A percentile compares a stretch with the other conserved stretches of the same genome.
Evolutionary conservation across 2,329 filamentous ascomycete genomes (phyloP).

Genomic region (Fusarium sp.): DNA sequence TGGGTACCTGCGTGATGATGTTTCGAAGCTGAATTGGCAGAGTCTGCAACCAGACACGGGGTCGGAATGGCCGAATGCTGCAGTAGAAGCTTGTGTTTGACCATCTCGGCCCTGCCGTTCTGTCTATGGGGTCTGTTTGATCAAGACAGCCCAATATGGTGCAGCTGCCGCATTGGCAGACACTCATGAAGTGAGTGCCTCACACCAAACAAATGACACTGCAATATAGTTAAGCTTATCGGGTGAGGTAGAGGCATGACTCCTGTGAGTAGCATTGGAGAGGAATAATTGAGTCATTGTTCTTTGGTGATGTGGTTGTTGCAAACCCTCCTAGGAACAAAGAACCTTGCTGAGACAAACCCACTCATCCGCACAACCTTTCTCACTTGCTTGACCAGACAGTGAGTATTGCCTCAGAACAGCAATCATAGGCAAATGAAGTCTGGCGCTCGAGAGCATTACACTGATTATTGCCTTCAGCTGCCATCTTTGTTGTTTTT

Average conservation of each 20-base stretch:
- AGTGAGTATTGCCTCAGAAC: not conserved
- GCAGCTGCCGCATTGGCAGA: not conserved
- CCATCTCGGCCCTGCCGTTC: not conserved
- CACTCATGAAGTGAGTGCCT: not conserved
- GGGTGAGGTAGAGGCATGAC: not conserved
- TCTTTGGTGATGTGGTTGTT: not conserved
- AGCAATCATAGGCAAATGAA: rapidly evolving
- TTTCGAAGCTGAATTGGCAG: not conserved
- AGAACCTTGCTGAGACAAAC: not conserved
- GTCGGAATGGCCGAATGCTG: not conserved
- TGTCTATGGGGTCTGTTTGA: not conserved
- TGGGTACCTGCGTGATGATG: not conserved
- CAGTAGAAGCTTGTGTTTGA: not conserved
- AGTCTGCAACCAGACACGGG: not conserved
- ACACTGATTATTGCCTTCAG: not conserved
- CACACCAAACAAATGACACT: not conserved
- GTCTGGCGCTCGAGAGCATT: not conserved
- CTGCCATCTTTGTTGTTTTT: not conserved
- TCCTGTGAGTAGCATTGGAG: not conserved
- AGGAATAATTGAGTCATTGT: not conserved
- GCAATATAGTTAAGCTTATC: not conserved
- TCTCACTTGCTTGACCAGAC: not conserved
- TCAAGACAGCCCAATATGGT: not conserved
- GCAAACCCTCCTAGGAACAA: not conserved
- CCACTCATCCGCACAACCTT: too few relatives aligned